Conservation (phyloP, 2,329 filamentous ascomycete genomes). For the Ophiostoma pallidulum region DNA sequence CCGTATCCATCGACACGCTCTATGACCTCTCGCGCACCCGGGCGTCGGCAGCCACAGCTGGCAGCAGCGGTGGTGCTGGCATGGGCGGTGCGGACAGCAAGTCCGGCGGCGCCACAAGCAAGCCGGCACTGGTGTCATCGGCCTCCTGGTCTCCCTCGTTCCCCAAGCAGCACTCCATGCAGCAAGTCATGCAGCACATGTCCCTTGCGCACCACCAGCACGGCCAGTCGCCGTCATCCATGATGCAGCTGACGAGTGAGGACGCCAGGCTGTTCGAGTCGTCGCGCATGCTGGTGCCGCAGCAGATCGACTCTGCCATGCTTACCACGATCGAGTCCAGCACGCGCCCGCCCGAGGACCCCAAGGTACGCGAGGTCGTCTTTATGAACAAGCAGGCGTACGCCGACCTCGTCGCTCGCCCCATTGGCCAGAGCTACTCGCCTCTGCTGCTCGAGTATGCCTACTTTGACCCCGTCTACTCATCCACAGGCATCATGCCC, state of each 20-base stretch:
- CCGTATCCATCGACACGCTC: slow-evolving; percentile 67
- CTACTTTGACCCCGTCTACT: slow-evolving; percentile 52
- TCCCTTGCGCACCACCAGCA: background rate
- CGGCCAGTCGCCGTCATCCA: slow-evolving; percentile 22
- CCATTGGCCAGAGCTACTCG: slow-evolving; percentile 35
- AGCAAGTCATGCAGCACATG: background rate
- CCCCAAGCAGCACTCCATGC: slow-evolving; percentile 19
- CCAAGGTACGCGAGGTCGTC: slow-evolving; percentile 34
- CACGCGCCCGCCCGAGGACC: slow-evolving; percentile 30
- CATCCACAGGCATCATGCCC: slow-evolving; percentile 52
- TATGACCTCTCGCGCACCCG: slow-evolving; percentile 66
- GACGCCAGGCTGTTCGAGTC: slow-evolving; percentile 48
- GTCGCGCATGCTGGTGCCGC: slow-evolving; percentile 51
- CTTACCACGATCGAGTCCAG: slow-evolving; percentile 35
- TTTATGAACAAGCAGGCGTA: slow-evolving; percentile 45
- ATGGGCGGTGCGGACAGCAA: background rate
- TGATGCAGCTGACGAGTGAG: slow-evolving; percentile 11
- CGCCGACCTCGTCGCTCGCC: slow-evolving; percentile 34
- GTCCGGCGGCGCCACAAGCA: slow-evolving; percentile 18
- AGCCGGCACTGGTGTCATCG: slow-evolving; percentile 19
- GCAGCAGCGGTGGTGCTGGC: background rate
- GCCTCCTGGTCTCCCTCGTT: background rate
- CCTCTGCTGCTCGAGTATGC: slow-evolving; percentile 65
- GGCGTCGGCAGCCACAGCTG: slow-evolving; percentile 32
- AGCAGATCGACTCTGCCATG: slow-evolving; percentile 46